These are phyloP conservation scores for Coemansia umbellata DNA, from an alignment of 192 early-diverging fungal species.

Conservation along the genomic window DNA sequence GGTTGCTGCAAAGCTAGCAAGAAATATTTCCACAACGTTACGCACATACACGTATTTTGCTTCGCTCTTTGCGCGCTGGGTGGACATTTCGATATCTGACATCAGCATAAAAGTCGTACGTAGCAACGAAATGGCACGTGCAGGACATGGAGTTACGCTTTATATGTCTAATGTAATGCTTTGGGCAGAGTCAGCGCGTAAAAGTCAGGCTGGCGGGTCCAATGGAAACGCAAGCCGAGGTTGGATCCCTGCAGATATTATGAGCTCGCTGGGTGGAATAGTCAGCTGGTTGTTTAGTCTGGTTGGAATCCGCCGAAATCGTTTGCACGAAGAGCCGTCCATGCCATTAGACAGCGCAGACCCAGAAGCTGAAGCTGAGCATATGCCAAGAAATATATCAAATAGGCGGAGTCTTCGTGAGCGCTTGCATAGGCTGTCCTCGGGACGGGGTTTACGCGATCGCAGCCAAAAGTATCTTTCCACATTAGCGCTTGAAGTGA, in stretches of 20 bases:
- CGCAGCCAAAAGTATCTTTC: conserved; percentile 41
- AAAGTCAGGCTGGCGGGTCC: conserved; percentile 6
- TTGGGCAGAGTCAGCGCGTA: conserved; percentile 48
- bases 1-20: conserved; percentile 34
- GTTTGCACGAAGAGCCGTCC: not conserved
- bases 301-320: conserved; percentile 7
- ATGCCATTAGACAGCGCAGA: not conserved
- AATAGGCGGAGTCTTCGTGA: conserved; percentile 1
- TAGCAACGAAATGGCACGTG: conserved; percentile 38
- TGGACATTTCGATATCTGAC: conserved; percentile 40
- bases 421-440: conserved; percentile 7
- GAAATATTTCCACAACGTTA: conserved; percentile 31
- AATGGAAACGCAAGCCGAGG: not conserved
- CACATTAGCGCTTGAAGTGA: conserved; percentile 35
- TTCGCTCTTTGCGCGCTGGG: conserved; percentile 45
- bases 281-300: conserved; percentile 25
- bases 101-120: conserved; percentile 35
- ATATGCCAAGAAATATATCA: not conserved
- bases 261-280: conserved; percentile 23
- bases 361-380: not conserved
- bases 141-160: conserved; percentile 43
- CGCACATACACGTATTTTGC: conserved; percentile 49
- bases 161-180: conserved; percentile 29
- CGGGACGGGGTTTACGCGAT: conserved; percentile 6
- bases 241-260: conserved; percentile 24